These are phyloP conservation scores for Calocybe cyanea DNA, from an alignment of 768 basidiomycete genomes.

Conservation along the genomic window DNA sequence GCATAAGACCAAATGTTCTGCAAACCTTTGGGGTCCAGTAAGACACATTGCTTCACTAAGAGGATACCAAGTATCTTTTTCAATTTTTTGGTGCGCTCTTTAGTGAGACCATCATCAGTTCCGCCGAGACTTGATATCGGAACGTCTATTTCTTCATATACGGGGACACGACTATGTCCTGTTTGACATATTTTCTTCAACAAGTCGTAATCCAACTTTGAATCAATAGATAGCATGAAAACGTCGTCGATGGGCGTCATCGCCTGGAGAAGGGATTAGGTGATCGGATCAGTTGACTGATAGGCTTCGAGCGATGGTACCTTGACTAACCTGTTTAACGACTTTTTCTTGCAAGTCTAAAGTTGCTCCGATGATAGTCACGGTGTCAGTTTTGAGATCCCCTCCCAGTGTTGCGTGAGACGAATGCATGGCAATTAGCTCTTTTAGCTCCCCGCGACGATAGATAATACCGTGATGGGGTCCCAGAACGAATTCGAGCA, in stretches of 20 bases:
- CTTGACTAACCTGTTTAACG: conserved; percentile 52
- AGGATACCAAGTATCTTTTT: conserved; percentile 87
- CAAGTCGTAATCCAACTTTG: conserved; percentile 76
- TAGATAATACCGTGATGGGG: conserved; percentile 91
- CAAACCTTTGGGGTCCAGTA: conserved; percentile 79
- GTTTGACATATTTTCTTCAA: conserved; percentile 73
- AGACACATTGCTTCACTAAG: conserved; percentile 85
- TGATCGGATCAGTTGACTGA: background rate
- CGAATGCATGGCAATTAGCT: conserved; percentile 87
- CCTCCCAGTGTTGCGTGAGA: conserved; percentile 71
- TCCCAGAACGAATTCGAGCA: conserved; percentile 75
- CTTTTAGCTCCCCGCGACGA: conserved; percentile 80
- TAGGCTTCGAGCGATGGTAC: background rate
- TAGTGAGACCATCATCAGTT: conserved; percentile 10
- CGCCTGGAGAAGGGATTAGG: conserved; percentile 46
- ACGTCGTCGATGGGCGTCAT: conserved; percentile 80
- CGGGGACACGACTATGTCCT: conserved; percentile 82
- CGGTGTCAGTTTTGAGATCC: conserved; percentile 82
- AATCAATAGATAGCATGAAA: conserved; percentile 86
- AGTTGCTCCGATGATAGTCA: conserved; percentile 86
- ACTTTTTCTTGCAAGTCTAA: conserved; percentile 88
- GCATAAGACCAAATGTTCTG: background rate
- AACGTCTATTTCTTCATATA: conserved; percentile 73
- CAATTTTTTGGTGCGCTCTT: conserved; percentile 43
- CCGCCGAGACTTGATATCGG: conserved; percentile 32